Conservation (phyloP, 768 basidiomycete species). For the Phanerochaete carnosa region DNA sequence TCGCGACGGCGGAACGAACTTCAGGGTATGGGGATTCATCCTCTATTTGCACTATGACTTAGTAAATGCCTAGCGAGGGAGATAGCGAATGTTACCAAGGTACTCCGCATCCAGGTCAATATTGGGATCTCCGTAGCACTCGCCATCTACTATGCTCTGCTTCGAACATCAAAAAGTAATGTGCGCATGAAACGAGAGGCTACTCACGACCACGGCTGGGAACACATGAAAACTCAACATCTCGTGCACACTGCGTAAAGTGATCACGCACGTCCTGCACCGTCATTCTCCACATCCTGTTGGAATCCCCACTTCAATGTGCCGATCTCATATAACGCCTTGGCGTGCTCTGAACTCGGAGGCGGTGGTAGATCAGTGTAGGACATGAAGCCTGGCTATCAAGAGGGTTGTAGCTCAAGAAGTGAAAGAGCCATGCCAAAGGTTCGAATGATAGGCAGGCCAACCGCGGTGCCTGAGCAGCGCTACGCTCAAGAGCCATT, state of each 20-base stretch:
- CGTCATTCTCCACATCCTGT: constrained; percentile 9
- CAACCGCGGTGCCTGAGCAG: constrained; percentile 7
- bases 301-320: constrained; percentile 10
- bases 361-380: constrained; percentile 3
- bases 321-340: constrained; percentile 11
- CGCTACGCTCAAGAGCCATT: constrained; percentile 1
- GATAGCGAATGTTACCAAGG: constrained; percentile 4
- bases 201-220: constrained; percentile 11
- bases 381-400: constrained; percentile 6
- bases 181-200: neutral
- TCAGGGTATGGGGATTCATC: constrained; percentile 57
- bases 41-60: constrained; percentile 16
- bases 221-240: neutral
- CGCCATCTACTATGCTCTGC: constrained; percentile 10
- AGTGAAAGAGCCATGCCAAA: neutral
- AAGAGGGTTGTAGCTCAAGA: neutral
- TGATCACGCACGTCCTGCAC: constrained; percentile 8
- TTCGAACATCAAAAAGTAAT: neutral
- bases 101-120: constrained; percentile 14
- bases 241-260: neutral
- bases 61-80: neutral
- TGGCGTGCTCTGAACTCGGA: constrained; percentile 9
- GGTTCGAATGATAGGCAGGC: constrained; percentile 1
- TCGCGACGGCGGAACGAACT: constrained; percentile 48
- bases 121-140: constrained; percentile 13